A percentile compares a stretch with the other conserved stretches of the same genome.
Evolutionary conservation across 2,329 filamentous ascomycete species (phyloP).

Genomic region (Aspergillus sp.): DNA sequence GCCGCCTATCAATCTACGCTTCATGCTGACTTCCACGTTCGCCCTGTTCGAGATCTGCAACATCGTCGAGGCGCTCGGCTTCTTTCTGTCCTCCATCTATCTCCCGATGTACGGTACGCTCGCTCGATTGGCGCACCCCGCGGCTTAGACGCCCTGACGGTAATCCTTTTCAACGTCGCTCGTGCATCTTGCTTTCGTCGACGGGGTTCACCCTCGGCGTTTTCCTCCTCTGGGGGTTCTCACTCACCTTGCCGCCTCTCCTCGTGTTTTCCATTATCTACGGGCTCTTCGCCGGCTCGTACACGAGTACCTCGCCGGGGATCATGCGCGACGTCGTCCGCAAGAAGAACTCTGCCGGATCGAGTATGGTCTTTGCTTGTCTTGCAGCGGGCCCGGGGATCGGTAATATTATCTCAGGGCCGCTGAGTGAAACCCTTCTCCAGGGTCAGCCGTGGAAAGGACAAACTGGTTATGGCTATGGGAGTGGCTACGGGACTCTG

Average conservation of each 20-base stretch:
- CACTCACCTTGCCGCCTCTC: slow-evolving; percentile 33
- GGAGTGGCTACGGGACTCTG: too few relatives aligned
- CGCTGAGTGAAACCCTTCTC: slow-evolving; percentile 38
- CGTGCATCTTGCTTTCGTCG: slow-evolving; percentile 34
- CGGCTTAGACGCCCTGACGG: slow-evolving; percentile 17
- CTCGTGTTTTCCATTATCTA: slow-evolving; percentile 35
- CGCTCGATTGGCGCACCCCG: slow-evolving; percentile 14
- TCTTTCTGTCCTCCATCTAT: slow-evolving; percentile 31
- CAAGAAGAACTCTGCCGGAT: slow-evolving; percentile 29
- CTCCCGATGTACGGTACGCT: slow-evolving; percentile 31
- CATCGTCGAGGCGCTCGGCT: slow-evolving; percentile 27
- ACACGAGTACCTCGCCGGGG: slow-evolving; percentile 36
- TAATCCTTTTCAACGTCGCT: slow-evolving; percentile 23
- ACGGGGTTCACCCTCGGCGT: slow-evolving; percentile 32
- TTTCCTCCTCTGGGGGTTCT: slow-evolving; percentile 41
- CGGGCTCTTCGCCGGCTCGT: slow-evolving; percentile 38
- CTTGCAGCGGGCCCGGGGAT: slow-evolving; percentile 43
- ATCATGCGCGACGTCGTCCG: slow-evolving; percentile 36
- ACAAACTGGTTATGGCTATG: too few relatives aligned
- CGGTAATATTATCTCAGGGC: slow-evolving; percentile 43
- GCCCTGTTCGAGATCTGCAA: slow-evolving; percentile 40
- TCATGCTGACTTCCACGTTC: slow-evolving; percentile 28
- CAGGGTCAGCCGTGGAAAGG: too few relatives aligned
- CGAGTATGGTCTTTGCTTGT: slow-evolving; percentile 41
- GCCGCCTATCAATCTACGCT: slow-evolving; percentile 35